phyloP scores from a whole-genome alignment of 176 grass and related monocot genomes.

The Dendrocalamus sinicus region DNA sequence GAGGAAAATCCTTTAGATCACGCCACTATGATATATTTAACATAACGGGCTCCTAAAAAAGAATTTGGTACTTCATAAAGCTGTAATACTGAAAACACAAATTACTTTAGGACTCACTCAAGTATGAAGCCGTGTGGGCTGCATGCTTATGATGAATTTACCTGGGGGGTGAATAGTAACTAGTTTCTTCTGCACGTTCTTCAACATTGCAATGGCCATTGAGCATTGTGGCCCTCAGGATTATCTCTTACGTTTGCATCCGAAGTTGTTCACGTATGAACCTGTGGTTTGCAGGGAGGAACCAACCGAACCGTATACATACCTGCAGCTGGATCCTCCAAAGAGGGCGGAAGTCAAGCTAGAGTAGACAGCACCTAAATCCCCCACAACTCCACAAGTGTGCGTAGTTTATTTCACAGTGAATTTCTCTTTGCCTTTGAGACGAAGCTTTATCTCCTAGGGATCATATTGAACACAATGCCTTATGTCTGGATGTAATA shows the following conservation, averaged over 20 bases:
- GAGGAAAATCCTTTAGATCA: background rate
- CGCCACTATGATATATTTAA: background rate
- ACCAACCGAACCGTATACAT: slow-evolving; percentile 67
- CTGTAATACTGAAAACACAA: background rate
- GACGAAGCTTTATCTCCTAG: background rate
- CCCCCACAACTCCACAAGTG: background rate
- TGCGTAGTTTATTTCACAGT: background rate
- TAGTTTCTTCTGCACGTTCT: background rate
- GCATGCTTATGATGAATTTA: background rate
- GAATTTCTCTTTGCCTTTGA: background rate
- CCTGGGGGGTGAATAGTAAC: background rate
- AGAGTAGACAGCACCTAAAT: slow-evolving; percentile 51
- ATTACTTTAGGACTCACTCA: background rate
- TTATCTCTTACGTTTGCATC: background rate
- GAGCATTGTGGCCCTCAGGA: background rate
- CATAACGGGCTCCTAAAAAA: background rate
- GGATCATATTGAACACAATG: background rate
- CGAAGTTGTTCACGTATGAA: slow-evolving; percentile 2
- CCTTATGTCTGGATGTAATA: slow-evolving; percentile 36
- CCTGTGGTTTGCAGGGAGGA: slow-evolving; percentile 75
- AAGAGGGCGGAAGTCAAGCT: slow-evolving; percentile 68
- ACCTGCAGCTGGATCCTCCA: slow-evolving; percentile 80
- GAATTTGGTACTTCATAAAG: background rate
- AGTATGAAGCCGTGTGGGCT: background rate
- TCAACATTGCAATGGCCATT: background rate